Evolutionary conservation across 768 basidiomycete species (phyloP), one percentile per base, ranked within the genome.

Genomic region (Tulasnella calospora): DNA sequence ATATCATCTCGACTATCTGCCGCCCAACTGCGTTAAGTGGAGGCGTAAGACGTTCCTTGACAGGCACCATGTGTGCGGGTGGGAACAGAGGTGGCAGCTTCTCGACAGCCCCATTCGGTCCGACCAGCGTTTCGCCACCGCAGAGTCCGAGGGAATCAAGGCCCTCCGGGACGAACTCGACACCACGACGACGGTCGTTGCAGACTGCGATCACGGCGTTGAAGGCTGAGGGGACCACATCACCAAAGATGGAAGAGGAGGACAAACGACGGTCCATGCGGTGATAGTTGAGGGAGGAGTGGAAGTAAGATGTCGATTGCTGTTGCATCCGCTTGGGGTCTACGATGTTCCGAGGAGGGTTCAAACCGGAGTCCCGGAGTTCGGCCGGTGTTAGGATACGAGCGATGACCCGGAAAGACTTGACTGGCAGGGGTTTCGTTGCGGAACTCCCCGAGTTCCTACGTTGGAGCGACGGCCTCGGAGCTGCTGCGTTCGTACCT

Each of bases 141-240:
- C 91, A 91, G 80, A 96, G 85, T 0, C 93, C 94, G 77, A 96
- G 87, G 83, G 90, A 89, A 80, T 90, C 87, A 76, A 96, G 86
- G 0, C 93, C 94, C 72, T 96, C 91, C 0, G 92, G 89, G n/a
- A 90, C 83, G 80, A 96, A 94, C 83, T 94, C 90, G 73, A 96
- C 88, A 9, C 85, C 84, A 61, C 83, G 81, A 1, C 83, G 81
- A 9, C 84, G 79, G 15, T 84, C 85, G 79, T 85, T 85, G 79
- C 85, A 85, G 13, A 85, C 84, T 0, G 84, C 85, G 73, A 85
- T 83, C 76, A 85, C 84, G 5, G 93, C 93, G 0, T 85, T 83
- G 40, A 35, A 89, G 88, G 73, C 87, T 33, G 75, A 76, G 1
- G 75, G 75, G 30, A 55, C 40, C 8, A 55, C 30, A n/a, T 76